These are phyloP conservation scores for Globisporangium apiculatum DNA, from an alignment of 352 stramenopile genomes.

Conservation along the genomic window DNA sequence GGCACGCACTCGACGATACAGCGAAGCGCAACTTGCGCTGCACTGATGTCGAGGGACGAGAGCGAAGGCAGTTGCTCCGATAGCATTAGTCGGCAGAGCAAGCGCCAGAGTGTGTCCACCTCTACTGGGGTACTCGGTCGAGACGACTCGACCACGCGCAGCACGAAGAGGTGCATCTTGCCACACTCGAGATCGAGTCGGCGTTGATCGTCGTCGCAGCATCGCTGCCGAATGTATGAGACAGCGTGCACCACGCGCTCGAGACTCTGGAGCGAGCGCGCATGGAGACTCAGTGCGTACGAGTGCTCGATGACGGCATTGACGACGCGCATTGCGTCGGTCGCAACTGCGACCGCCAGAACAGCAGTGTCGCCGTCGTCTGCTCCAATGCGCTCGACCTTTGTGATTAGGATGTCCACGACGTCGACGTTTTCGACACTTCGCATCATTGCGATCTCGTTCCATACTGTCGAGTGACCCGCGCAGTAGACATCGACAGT, in stretches of 20 bases:
- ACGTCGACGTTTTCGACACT: neutral
- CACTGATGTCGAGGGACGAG: neutral
- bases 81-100: conserved; percentile 1
- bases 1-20: neutral
- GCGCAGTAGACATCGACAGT: neutral
- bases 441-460: neutral
- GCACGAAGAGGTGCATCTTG: conserved; percentile 1
- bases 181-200: conserved; percentile 2
- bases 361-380: neutral
- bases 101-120: neutral
- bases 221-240: no score
- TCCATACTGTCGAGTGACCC: neutral
- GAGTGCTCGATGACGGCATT: conserved; percentile 8
- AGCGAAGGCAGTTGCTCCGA: neutral
- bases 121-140: neutral
- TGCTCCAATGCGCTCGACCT: neutral
- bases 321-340: conserved; percentile 1
- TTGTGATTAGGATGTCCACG: neutral
- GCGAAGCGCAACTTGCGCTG: neutral
- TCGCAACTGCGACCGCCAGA: neutral
- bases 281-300: neutral
- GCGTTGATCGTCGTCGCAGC: neutral
- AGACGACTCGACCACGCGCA: neutral
- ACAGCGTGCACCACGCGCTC: neutral
- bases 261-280: neutral